Percentiles rank a stretch among this genome's conserved stretches.
Evolutionary conservation across 441 rosid genomes (phyloP).

Genomic region (Arabidopsis hybrid): DNA sequence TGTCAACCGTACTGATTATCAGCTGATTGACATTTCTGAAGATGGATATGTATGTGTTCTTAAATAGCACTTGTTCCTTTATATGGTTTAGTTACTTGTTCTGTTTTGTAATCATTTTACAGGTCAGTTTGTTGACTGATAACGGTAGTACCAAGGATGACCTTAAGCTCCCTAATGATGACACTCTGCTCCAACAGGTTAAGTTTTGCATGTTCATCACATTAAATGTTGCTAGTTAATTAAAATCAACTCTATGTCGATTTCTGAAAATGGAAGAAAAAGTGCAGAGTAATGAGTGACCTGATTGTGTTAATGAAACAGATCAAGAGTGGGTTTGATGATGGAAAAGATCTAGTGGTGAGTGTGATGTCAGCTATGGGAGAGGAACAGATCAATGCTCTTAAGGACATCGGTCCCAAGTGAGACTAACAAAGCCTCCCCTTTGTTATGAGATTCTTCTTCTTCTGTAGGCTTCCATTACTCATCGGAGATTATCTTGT

Average conservation of each 20-base stretch:
- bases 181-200: conserved; percentile 35
- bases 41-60: conserved; percentile 81
- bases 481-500: neutral
- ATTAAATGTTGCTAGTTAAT: neutral
- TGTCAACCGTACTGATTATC: conserved; percentile 90
- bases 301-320: conserved; percentile 34
- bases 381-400: conserved; percentile 91
- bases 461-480: neutral
- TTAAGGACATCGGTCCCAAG: conserved; percentile 92
- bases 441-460: neutral
- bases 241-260: neutral
- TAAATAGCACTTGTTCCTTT: neutral
- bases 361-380: conserved; percentile 95
- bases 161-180: conserved; percentile 96
- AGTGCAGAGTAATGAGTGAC: neutral
- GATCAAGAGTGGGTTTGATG: conserved; percentile 88
- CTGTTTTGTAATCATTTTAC: conserved; percentile 2
- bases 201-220: neutral
- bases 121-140: conserved; percentile 93
- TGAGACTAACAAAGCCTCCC: neutral
- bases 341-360: conserved; percentile 90
- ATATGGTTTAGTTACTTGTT: neutral
- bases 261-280: neutral
- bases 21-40: conserved; percentile 94
- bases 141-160: conserved; percentile 94